These are phyloP conservation scores for Apostasia shenzhenica DNA, from an alignment of 106 monocot species.

Conservation along the genomic window DNA sequence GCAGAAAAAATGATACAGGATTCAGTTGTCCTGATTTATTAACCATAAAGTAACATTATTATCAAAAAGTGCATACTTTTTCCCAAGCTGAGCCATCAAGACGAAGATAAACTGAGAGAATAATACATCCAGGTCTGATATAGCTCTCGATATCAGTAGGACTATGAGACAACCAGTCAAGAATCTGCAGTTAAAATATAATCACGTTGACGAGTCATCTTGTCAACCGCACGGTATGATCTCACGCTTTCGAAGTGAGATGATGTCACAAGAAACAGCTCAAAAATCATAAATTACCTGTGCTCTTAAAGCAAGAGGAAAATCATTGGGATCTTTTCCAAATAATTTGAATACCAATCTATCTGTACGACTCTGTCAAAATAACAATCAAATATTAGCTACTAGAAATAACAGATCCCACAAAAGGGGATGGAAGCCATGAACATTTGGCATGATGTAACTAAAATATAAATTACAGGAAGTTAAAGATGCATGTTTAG, in stretches of 20 bases:
- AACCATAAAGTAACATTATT: neutral
- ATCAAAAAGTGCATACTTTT: conserved; percentile 26
- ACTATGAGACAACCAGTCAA: conserved; percentile 72
- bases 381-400: neutral
- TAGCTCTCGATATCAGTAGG: conserved; percentile 94
- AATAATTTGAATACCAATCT: conserved; percentile 90
- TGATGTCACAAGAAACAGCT: neutral
- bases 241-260: neutral
- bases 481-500: neutral
- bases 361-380: conserved; percentile 71
- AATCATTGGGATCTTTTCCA: conserved; percentile 81
- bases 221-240: neutral
- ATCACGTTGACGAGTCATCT: neutral
- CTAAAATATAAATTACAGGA: neutral
- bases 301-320: conserved; percentile 51
- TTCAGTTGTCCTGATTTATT: neutral
- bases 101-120: conserved; percentile 76
- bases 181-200: conserved; percentile 35
- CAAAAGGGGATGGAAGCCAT: too few species aligned
- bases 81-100: conserved; percentile 50
- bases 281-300: conserved; percentile 41
- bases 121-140: conserved; percentile 79
- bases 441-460: neutral
- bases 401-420: neutral
- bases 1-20: conserved; percentile 6